phyloP scores from a whole-genome alignment of 805 yeast genomes.

The Kodamaea hsintzibuensis region DNA sequence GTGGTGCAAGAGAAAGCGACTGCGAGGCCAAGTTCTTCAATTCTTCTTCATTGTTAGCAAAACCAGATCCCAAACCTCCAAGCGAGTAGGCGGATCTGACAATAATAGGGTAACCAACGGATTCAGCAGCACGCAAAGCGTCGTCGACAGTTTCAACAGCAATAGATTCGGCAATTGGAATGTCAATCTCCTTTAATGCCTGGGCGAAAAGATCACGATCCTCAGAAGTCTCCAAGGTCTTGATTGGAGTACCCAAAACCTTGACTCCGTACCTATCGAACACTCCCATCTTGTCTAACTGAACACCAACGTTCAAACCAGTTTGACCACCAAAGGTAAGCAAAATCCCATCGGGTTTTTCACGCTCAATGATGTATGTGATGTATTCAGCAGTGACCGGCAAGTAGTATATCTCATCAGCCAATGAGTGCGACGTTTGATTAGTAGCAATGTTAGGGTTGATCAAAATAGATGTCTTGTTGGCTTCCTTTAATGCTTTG shows the following conservation, averaged over 20 bases:
- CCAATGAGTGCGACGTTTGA: slow-evolving; percentile 92
- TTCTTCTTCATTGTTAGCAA: slow-evolving; percentile 82
- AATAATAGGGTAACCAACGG: slow-evolving; percentile 92
- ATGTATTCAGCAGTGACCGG: slow-evolving; percentile 98
- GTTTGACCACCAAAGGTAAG: slow-evolving; percentile 99
- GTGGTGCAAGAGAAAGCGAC: slow-evolving; percentile 88
- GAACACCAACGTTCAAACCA: slow-evolving; percentile 93
- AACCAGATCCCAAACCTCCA: slow-evolving; percentile 98
- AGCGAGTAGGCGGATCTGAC: slow-evolving; percentile 96
- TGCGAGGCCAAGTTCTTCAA: slow-evolving; percentile 85
- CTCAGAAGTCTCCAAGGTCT: slow-evolving; percentile 93
- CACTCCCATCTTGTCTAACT: slow-evolving; percentile 91
- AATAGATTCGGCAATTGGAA: slow-evolving; percentile 95
- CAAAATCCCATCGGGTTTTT: slow-evolving; percentile 93
- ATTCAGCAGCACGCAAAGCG: slow-evolving; percentile 85
- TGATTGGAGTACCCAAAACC: slow-evolving; percentile 96
- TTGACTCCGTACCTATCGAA: slow-evolving; percentile 87
- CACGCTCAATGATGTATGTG: slow-evolving; percentile 92
- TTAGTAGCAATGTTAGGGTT: slow-evolving; percentile 97
- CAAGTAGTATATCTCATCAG: slow-evolving; percentile 91
- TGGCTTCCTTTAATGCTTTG: slow-evolving; percentile 89
- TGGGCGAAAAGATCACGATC: slow-evolving; percentile 95
- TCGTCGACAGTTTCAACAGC: slow-evolving; percentile 94
- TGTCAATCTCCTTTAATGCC: slow-evolving; percentile 91
- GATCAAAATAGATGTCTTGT: slow-evolving; percentile 80